phyloP scores from a whole-genome alignment of 805 yeast species.

The Kurtzmaniella fragi region DNA sequence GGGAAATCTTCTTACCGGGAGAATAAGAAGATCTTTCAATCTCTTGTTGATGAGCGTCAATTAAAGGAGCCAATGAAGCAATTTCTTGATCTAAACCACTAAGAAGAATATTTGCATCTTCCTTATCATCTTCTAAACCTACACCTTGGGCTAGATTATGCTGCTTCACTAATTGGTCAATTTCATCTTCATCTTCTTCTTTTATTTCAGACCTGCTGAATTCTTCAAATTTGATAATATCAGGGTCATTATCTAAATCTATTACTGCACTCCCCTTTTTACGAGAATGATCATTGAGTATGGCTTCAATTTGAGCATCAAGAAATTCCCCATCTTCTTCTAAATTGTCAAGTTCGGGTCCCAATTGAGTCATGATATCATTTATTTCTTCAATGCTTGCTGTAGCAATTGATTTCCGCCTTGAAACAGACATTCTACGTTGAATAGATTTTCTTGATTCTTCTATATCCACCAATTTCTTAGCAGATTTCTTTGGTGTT shows the following conservation, averaged over 20 bases:
- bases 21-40: conserved; percentile 1
- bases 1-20: background rate
- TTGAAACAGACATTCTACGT: conserved; percentile 31
- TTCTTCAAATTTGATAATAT: conserved; percentile 14
- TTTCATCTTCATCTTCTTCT: conserved; percentile 33
- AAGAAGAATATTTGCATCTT: conserved; percentile 22
- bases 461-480: conserved; percentile 11
- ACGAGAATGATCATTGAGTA: conserved; percentile 20
- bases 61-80: conserved; percentile 35
- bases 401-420: conserved; percentile 34
- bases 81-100: conserved; percentile 35
- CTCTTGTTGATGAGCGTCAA: conserved; percentile 30
- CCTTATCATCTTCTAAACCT: conserved; percentile 11
- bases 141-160: conserved; percentile 33
- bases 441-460: conserved; percentile 12
- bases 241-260: conserved; percentile 11
- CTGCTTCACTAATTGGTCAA: conserved; percentile 29
- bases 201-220: conserved; percentile 14
- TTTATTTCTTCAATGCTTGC: conserved; percentile 36
- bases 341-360: conserved; percentile 25
- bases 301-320: conserved; percentile 27
- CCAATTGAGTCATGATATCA: conserved; percentile 32
- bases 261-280: conserved; percentile 6
- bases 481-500: conserved; percentile 27
- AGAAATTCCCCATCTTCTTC: conserved; percentile 21